Conservation (phyloP, 2,329 filamentous ascomycete genomes). For the Aureobasidium zeae region DNA sequence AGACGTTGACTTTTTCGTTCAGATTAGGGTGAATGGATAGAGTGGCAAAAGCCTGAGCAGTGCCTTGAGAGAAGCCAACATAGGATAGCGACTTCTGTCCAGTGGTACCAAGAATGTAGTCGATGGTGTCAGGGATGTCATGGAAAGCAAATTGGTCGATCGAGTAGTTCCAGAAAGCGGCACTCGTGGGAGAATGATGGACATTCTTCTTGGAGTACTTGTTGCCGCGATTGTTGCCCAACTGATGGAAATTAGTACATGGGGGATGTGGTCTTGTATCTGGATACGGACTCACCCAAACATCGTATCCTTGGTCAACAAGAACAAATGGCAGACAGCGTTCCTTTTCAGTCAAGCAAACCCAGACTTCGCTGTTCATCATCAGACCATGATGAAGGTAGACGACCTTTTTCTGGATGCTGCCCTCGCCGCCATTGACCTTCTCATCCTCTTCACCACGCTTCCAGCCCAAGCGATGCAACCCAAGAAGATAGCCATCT, state of each 20-base stretch:
- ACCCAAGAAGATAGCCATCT: constrained; percentile 84
- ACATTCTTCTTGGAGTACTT: constrained; percentile 98
- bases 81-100: constrained; percentile 79
- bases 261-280: neutral
- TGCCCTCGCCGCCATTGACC: constrained; percentile 62
- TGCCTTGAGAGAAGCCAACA: constrained; percentile 94
- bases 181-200: constrained; percentile 61
- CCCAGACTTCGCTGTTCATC: constrained; percentile 99
- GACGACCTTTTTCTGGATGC: constrained; percentile 70
- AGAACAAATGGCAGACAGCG: constrained; percentile 81
- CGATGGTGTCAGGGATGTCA: constrained; percentile 90
- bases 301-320: constrained; percentile 86
- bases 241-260: constrained; percentile 38
- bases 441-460: constrained; percentile 70
- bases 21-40: constrained; percentile 85
- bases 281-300: constrained; percentile 61
- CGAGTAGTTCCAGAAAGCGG: constrained; percentile 91
- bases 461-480: constrained; percentile 77
- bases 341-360: constrained; percentile 78
- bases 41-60: constrained; percentile 90
- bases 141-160: constrained; percentile 98
- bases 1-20: constrained; percentile 89
- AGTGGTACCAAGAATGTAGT: constrained; percentile 80
- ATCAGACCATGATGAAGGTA: constrained; percentile 93
- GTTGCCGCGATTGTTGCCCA: constrained; percentile 96